Percentiles rank a stretch among this genome's conserved stretches.
phyloP scores from a whole-genome alignment of 441 rosid genomes.

The Corymbia calophylla region DNA sequence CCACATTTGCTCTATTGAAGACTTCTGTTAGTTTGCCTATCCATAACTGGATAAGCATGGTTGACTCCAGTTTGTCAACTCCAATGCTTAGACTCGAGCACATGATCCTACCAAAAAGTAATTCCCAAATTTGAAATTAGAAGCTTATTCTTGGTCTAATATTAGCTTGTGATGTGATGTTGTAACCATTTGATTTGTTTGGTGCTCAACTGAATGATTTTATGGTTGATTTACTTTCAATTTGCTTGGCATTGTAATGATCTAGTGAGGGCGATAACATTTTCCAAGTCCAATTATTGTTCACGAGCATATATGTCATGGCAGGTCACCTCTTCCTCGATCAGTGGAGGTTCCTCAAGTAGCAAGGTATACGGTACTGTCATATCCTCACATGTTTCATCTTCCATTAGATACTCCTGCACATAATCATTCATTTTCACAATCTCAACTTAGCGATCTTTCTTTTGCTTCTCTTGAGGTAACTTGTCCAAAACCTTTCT shows the following conservation, averaged over 20 bases:
- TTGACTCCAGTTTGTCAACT: not conserved
- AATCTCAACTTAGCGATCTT: conserved; percentile 45
- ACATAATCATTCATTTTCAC: conserved; percentile 14
- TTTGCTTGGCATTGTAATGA: not conserved
- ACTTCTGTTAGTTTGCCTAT: not conserved
- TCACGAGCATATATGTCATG: not conserved
- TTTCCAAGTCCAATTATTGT: not conserved
- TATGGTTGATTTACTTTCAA: not conserved
- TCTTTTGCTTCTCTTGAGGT: conserved; percentile 97
- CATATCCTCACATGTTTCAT: conserved; percentile 45
- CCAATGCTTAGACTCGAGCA: not conserved
- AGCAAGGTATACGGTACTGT: conserved; percentile 48
- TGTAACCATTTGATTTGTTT: not conserved
- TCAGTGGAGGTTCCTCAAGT: conserved; percentile 48
- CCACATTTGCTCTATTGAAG: not conserved
- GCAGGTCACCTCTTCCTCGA: conserved; percentile 63
- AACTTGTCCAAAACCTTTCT: not conserved
- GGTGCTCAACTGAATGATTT: not conserved
- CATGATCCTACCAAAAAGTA: not conserved
- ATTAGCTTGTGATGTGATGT: not conserved
- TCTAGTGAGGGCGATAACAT: not conserved
- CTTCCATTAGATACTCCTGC: conserved; percentile 37
- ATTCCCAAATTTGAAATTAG: not conserved
- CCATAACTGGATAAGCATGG: not conserved
- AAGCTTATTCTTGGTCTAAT: not conserved